Base-by-base conservation (phyloP, 169 alveolate species). In the Amoebophrya sp. region DNA sequence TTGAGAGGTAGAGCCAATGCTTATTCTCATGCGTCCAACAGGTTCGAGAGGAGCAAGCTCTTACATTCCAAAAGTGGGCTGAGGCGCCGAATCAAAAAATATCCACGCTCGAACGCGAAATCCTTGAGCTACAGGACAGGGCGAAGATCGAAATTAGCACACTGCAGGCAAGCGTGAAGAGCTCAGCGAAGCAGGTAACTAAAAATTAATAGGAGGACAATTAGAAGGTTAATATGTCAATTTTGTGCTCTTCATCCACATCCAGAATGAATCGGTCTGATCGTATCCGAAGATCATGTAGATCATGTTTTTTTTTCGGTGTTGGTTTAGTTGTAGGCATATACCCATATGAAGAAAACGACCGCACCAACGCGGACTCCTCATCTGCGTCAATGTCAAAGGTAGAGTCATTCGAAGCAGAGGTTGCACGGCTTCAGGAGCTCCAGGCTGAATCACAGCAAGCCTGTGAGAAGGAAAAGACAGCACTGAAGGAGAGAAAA, bases 71-170 rank as follows among this genome's bases (percentile, higher is more conserved):
- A 26, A 65, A 65, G n/a, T 65, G 83, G 83, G 83, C 83, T 36
- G 83, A 65, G 83, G 83, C 83, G 12, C 83, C 83, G 83, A 65
- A 65, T 36, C 83, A 65, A 36, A 65, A 65, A 36, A 65, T 65
- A 1, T 6, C 83, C 10, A 12, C 33, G 33, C 83, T 65, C 36
- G 83, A 65, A 36, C 83, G 83, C 36, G 83, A 65, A 36, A 29
- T 65, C 2, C 2, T 65, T 29, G 83, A 65, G 83, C 83, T 65
- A 1, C 83, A 65, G 83, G 83, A 65, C 83, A 29, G 83, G 33
- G 12, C 83, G 38, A 65, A 65, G 26, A 65, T 65, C 39, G 83
- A 65, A 36, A 26, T 65, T 10, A 65, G 33, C 33, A 65, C 83
- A 0, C 26, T 65, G 83, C 83, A 65, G 26, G 83, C 83, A 6